Percentiles rank a stretch among this genome's conserved stretches.
Evolutionary conservation across 163 green algal genomes (phyloP).

Genomic region (Scenedesmus sp.): DNA sequence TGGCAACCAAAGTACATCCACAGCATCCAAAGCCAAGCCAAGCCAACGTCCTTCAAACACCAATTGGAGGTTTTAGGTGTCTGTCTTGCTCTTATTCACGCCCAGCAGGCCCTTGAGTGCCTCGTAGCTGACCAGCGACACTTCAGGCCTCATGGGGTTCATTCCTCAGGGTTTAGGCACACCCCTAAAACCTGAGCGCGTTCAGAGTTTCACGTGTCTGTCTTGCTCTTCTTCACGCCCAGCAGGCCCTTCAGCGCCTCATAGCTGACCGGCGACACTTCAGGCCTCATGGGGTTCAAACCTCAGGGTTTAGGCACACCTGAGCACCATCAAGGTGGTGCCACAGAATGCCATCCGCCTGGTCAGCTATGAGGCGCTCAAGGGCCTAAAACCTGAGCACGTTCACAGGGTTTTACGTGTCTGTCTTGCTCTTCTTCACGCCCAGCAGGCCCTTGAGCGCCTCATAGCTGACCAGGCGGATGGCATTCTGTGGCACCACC

Average conservation of each 20-base stretch:
- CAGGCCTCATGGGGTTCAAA: too few species aligned
- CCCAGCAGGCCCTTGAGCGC: conserved; percentile 81
- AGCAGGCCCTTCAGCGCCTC: conserved; percentile 84
- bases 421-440: conserved; percentile 83
- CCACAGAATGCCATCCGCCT: conserved; percentile 93
- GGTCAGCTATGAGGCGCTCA: conserved; percentile 89
- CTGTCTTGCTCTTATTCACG: conserved; percentile 80
- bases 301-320: too few species aligned
- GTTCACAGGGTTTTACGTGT: conserved; percentile 68
- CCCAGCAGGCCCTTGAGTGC: conserved; percentile 80
- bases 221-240: conserved; percentile 80
- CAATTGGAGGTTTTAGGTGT: conserved; percentile 65
- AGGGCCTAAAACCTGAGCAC: conserved; percentile 50
- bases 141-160: too few species aligned
- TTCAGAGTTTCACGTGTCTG: conserved; percentile 71
- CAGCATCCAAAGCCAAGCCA: too few species aligned
- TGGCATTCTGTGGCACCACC: conserved; percentile 84
- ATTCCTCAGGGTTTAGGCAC: too few species aligned
- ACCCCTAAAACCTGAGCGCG: too few species aligned
- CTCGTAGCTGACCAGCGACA: conserved; percentile 73
- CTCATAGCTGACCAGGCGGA: conserved; percentile 93
- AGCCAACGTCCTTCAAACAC: neutral
- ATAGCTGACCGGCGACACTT: conserved; percentile 61
- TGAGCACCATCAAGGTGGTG: conserved; percentile 89
- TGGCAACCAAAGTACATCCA: too few species aligned